A percentile compares a stretch with the other conserved stretches of the same genome.
phyloP scores from a whole-genome alignment of 257 asterid species.

The Solanum virginianum region DNA sequence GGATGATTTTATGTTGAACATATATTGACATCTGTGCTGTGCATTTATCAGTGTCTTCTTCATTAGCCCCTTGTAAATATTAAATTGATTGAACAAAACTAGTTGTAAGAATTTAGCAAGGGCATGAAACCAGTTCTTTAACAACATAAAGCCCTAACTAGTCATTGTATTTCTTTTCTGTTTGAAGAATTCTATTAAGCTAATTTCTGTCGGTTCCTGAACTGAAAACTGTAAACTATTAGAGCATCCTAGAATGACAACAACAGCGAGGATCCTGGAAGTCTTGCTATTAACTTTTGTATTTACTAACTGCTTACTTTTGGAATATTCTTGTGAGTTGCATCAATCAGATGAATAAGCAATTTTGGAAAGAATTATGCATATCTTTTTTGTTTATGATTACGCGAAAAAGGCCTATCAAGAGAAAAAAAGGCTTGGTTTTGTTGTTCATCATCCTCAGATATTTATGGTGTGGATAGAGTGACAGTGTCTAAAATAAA shows the following conservation, averaged over 20 bases:
- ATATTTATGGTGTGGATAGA: no score
- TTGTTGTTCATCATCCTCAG: no score
- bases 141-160: background rate
- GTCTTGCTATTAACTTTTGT: background rate
- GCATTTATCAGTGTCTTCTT: background rate
- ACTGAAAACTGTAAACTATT: no score
- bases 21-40: background rate
- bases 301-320: background rate
- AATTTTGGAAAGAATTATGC: no score
- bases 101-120: no score
- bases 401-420: no score
- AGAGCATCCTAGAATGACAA: no score
- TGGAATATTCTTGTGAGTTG: background rate
- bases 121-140: background rate
- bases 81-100: background rate
- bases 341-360: no score
- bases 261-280: no score
- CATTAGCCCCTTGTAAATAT: background rate
- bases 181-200: background rate
- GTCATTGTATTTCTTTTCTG: background rate
- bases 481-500: no score
- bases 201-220: background rate
- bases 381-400: no score
- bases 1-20: background rate
- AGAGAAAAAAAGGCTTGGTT: no score